Percentiles rank a stretch among this genome's conserved stretches.
phyloP scores from a whole-genome alignment of 2,329 filamentous ascomycete genomes.

The Aspergillus fructus region DNA sequence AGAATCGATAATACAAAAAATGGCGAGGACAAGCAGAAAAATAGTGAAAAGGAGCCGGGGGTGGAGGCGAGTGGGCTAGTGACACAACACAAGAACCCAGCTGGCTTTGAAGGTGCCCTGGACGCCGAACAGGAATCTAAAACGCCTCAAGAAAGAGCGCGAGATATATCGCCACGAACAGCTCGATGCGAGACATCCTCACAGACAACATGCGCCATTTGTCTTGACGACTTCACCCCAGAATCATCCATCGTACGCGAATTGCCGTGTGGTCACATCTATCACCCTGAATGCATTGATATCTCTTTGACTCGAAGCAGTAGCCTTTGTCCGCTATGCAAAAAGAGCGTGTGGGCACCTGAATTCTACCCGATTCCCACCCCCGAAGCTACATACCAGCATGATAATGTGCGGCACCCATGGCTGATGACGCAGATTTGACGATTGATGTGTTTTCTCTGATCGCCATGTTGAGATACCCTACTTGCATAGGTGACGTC shows the following conservation, averaged over 20 bases:
- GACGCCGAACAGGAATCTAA: not conserved
- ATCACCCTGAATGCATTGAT: constrained; percentile 89
- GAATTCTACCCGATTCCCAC: constrained; percentile 65
- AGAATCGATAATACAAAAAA: not conserved
- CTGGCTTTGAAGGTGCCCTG: not conserved
- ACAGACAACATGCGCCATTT: constrained; percentile 87
- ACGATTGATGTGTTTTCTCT: not conserved
- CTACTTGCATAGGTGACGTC: not conserved
- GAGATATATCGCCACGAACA: not conserved
- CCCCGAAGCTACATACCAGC: constrained; percentile 82
- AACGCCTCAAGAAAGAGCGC: not conserved
- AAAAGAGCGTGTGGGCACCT: constrained; percentile 72
- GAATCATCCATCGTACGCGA: constrained; percentile 74
- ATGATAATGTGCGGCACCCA: constrained; percentile 61
- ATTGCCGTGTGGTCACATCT: constrained; percentile 87
- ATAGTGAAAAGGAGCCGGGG: not conserved
- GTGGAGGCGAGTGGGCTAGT: not conserved
- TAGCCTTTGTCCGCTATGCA: constrained; percentile 89
- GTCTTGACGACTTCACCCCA: constrained; percentile 74
- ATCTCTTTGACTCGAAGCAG: constrained; percentile 75
- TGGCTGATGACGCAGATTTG: not conserved
- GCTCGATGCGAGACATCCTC: constrained; percentile 27
- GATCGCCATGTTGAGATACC: not conserved
- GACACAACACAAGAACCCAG: constrained; percentile 12
- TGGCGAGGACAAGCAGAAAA: not conserved